A percentile compares a stretch with the other conserved stretches of the same genome.
phyloP scores from a whole-genome alignment of 2,329 filamentous ascomycete genomes.

The Curvularia verruculosa region DNA sequence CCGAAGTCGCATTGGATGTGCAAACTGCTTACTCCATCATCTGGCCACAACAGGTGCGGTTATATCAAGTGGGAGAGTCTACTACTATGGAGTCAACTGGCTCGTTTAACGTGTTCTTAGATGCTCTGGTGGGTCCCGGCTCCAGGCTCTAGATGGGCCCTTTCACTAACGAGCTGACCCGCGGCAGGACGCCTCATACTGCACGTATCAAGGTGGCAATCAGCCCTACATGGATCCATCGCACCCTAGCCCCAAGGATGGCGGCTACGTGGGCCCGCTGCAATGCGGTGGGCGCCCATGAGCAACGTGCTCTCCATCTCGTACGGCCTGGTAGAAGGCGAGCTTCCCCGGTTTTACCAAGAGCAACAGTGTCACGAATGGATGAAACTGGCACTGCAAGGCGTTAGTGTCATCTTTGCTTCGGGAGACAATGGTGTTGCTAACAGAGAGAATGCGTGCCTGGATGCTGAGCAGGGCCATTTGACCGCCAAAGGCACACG shows the following conservation, averaged over 20 bases:
- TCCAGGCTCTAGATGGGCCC: no score
- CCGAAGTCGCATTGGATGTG: constrained; percentile 26
- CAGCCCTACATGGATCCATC: constrained; percentile 24
- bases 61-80: constrained; percentile 26
- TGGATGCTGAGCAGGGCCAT: constrained; percentile 19
- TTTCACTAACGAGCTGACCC: constrained; percentile 7
- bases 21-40: constrained; percentile 29
- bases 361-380: constrained; percentile 56
- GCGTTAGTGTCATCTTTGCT: constrained; percentile 56
- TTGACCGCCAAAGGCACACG: constrained; percentile 13
- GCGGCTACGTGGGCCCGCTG: constrained; percentile 33
- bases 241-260: constrained; percentile 23
- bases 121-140: constrained; percentile 17
- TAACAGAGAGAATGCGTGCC: constrained; percentile 20
- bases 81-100: constrained; percentile 21
- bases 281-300: constrained; percentile 52
- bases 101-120: constrained; percentile 27
- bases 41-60: constrained; percentile 21
- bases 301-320: constrained; percentile 60
- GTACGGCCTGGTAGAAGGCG: constrained; percentile 61
- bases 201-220: constrained; percentile 26
- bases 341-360: constrained; percentile 57
- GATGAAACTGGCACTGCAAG: constrained; percentile 53
- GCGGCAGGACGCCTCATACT: constrained; percentile 24
- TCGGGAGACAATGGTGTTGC: constrained; percentile 51